Conservation (phyloP, 2,329 filamentous ascomycete genomes). For the Penicillium sp. region DNA sequence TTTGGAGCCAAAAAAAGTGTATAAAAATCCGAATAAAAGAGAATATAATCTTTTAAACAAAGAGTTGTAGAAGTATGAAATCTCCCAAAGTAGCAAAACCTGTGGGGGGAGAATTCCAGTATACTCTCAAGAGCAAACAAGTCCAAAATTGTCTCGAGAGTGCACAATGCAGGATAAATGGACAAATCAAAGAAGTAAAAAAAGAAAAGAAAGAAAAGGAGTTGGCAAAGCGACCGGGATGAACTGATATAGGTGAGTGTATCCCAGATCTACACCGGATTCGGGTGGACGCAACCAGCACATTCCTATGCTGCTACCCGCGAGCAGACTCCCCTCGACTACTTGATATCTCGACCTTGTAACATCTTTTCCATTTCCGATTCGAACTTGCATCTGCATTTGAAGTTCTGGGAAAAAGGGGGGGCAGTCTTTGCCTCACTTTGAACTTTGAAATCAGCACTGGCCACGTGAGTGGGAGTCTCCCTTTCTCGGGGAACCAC, state of each 20-base stretch:
- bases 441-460: conserved; percentile 19
- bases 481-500: conserved; percentile 20
- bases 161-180: not conserved
- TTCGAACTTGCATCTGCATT: not conserved
- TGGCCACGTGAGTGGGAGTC: conserved; percentile 23
- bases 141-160: conserved; percentile 5
- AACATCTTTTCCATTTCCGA: conserved; percentile 8
- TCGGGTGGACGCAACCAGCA: conserved; percentile 25
- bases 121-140: conserved; percentile 7
- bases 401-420: not conserved
- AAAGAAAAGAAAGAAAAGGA: conserved; percentile 18
- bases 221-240: conserved; percentile 25
- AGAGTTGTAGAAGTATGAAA: not conserved
- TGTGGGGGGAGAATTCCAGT: not conserved
- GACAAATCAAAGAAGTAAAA: conserved; percentile 13
- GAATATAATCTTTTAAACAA: not conserved
- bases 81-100: not conserved
- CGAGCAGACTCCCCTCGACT: conserved; percentile 14
- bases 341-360: conserved; percentile 5
- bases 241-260: conserved; percentile 22
- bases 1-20: not conserved
- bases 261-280: conserved; percentile 20
- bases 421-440: conserved; percentile 22
- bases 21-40: not conserved
- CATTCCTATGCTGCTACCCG: conserved; percentile 30